Evolutionary conservation across 192 early-diverging fungal species (phyloP), one percentile per base, ranked within the genome.

Genomic region (Funneliformis mosseae): DNA sequence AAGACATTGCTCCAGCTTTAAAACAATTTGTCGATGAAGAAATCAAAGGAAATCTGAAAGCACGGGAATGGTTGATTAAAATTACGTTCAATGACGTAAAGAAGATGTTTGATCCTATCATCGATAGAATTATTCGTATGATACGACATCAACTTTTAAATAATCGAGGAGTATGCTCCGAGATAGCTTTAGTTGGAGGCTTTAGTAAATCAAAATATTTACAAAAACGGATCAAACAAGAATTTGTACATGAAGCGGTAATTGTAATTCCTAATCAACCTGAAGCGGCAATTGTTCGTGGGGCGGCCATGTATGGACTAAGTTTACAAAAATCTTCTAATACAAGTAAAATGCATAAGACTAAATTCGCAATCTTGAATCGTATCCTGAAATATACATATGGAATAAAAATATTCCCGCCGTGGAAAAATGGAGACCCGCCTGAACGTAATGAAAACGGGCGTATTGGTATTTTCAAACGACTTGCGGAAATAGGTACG

Each of bases 101-200:
- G 16, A n/a, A 46, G 55, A 87, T 90, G 11, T 90, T 90, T 84
- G 87, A 88, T 28, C 89, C 89, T 16, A 86, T 90, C 21, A 82
- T 90, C 23, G 82, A 84, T n/a, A 85, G 88, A 72, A 86, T 90
- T 6, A 43, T 88, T 25, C 83, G 80, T 74, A 63, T 90, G 62
- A 87, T 88, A 50, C 81, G 84, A 46, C 80, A 87, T 41, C 89
- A 90, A 55, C 75, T 90, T n/a, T 76, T 80, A 66, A 84, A 88
- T 62, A 78, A 81, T 45, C 81, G 78, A 41, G 33, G 46, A 16
- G 76, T 62, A 23, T 90, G 79, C 72, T 88, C 5, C 5, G 16
- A 14, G 7, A 55, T 55, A 6, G 7, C 18, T 70, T 46, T 90
- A 50, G 87, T 88, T 23, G 89, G 89, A 82, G 89, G 89, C 0